Conservation (phyloP, 2,329 filamentous ascomycete species). For the Verticillium albo-atrum region DNA sequence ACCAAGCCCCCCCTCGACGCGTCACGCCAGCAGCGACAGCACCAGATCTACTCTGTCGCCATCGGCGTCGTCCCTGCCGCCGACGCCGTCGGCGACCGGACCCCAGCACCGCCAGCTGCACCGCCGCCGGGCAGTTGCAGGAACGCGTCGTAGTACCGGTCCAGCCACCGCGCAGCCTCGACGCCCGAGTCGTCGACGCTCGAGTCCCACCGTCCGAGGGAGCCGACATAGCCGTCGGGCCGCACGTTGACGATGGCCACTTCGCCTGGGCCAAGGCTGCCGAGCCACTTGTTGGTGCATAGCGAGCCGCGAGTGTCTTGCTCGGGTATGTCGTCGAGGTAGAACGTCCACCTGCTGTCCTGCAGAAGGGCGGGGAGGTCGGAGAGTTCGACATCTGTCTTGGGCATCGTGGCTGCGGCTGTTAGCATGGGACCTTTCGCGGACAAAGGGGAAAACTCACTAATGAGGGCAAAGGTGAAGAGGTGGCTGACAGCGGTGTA, state of each 20-base stretch:
- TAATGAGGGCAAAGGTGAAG: constrained; percentile 67
- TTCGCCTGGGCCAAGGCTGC: constrained; percentile 49
- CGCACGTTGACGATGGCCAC: constrained; percentile 64
- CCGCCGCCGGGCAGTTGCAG: constrained; percentile 37
- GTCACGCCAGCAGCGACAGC: not conserved
- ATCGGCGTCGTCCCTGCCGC: not conserved
- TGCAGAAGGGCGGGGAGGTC: constrained; percentile 60
- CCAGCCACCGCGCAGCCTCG: constrained; percentile 50
- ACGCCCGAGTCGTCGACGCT: constrained; percentile 45
- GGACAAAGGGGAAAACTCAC: constrained; percentile 31
- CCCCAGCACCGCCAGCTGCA: no score
- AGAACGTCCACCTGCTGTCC: constrained; percentile 67
- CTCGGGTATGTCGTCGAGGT: constrained; percentile 61
- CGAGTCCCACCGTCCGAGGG: constrained; percentile 50
- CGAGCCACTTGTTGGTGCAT: constrained; percentile 68
- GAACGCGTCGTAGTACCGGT: constrained; percentile 50
- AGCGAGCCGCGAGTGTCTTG: constrained; percentile 45
- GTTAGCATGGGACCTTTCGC: constrained; percentile 10
- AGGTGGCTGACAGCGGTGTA: constrained; percentile 65
- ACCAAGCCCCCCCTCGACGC: not conserved
- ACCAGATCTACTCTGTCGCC: not conserved
- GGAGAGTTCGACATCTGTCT: constrained; percentile 59
- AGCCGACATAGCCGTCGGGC: constrained; percentile 71
- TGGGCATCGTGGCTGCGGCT: constrained; percentile 50
- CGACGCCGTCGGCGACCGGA: not conserved